Conservation (phyloP, 768 basidiomycete species). For the Piloderma croceum region DNA sequence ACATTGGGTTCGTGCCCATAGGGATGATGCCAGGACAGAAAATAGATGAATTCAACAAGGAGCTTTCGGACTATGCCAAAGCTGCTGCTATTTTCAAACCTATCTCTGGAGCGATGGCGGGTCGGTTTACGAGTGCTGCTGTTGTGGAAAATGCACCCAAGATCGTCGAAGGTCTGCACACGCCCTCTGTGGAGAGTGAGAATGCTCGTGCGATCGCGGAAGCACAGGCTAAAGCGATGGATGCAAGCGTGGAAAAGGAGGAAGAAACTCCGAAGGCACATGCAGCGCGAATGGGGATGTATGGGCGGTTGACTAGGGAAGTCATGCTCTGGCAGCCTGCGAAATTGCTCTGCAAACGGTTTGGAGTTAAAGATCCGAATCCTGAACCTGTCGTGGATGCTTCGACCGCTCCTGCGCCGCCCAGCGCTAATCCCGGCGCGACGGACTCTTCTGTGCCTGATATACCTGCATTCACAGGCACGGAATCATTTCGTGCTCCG, state of each 20-base stretch:
- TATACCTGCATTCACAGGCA: slow-evolving; percentile 7
- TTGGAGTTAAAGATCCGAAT: slow-evolving; percentile 86
- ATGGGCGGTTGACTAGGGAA: slow-evolving; percentile 80
- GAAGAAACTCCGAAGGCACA: slow-evolving; percentile 71
- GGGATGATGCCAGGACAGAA: slow-evolving; percentile 55
- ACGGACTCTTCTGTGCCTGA: slow-evolving; percentile 9
- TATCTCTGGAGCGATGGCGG: slow-evolving; percentile 87
- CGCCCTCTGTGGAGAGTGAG: slow-evolving; percentile 42
- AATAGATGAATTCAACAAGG: slow-evolving; percentile 69
- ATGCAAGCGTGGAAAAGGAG: slow-evolving; percentile 32
- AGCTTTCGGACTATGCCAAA: slow-evolving; percentile 82
- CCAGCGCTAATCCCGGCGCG: slow-evolving; percentile 20
- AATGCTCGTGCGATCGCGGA: slow-evolving; percentile 36
- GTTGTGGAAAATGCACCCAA: slow-evolving; percentile 63
- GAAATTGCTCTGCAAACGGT: slow-evolving; percentile 86
- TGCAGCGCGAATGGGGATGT: slow-evolving; percentile 86
- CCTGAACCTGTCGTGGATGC: slow-evolving; percentile 25
- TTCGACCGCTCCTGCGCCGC: slow-evolving; percentile 4
- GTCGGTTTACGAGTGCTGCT: slow-evolving; percentile 82
- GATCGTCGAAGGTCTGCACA: slow-evolving; percentile 62
- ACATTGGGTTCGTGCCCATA: slow-evolving; percentile 37
- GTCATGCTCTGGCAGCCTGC: slow-evolving; percentile 72
- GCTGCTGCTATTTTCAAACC: slow-evolving; percentile 89
- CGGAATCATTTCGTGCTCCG: slow-evolving; percentile 10
- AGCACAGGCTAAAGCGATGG: slow-evolving; percentile 26